Conservation (phyloP, 164 flowering plant species). For the Chimonanthus praecox region DNA sequence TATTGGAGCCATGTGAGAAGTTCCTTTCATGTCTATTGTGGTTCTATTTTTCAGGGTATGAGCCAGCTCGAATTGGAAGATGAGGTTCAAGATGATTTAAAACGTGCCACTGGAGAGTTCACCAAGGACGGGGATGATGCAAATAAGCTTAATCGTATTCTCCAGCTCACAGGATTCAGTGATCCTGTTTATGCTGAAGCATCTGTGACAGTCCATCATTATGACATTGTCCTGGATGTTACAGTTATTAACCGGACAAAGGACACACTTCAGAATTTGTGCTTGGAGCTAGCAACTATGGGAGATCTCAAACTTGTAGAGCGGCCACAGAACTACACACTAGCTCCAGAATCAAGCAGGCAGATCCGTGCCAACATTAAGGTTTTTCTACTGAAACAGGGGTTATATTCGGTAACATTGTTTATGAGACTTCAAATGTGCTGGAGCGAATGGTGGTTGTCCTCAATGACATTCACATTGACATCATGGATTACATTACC, state of each 20-base stretch:
- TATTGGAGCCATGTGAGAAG: background rate
- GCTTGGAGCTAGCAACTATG: slow-evolving; percentile 98
- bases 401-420: slow-evolving; percentile 97
- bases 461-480: slow-evolving; percentile 96
- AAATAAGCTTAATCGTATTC: slow-evolving; percentile 87
- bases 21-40: background rate
- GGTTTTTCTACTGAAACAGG: slow-evolving; percentile 99
- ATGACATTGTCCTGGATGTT: slow-evolving; percentile 96
- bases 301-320: slow-evolving; percentile 98
- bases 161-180: slow-evolving; percentile 97
- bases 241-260: slow-evolving; percentile 92
- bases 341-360: slow-evolving; percentile 95
- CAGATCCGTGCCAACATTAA: slow-evolving; percentile 93
- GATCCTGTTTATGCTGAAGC: slow-evolving; percentile 99
- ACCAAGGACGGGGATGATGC: slow-evolving; percentile 83
- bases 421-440: slow-evolving; percentile 92
- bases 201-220: slow-evolving; percentile 95
- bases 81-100: slow-evolving; percentile 96
- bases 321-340: slow-evolving; percentile 97
- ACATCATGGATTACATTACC: slow-evolving; percentile 98
- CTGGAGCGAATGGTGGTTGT: slow-evolving; percentile 87
- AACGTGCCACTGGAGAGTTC: slow-evolving; percentile 99
- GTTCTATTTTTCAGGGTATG: slow-evolving; percentile 62
- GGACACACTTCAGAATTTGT: slow-evolving; percentile 92
- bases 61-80: slow-evolving; percentile 99